Base-by-base conservation (phyloP, 495 filamentous ascomycete genomes). In the Penicillium atrosanguineum region DNA sequence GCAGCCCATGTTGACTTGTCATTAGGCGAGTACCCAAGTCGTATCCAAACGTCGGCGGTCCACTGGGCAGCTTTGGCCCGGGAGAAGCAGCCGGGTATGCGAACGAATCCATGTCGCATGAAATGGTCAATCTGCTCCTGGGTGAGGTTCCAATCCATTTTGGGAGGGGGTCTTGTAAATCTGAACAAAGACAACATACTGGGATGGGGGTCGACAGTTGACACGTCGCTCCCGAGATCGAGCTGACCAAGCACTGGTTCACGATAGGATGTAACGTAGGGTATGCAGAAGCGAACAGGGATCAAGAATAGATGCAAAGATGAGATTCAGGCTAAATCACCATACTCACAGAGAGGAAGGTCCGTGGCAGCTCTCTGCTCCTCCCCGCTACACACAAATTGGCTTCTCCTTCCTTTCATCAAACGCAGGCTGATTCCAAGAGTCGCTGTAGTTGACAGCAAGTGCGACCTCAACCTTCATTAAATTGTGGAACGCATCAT, bases 1-100 rank as follows among this genome's bases (percentile, higher is more conserved):
- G 65, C 64, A 3, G 64, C 71, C 86, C 87, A 91, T 18, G 87
- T 90, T 15, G 76, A 74, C 60, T 85, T 84, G 70, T 91, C 87
- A 14, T 71, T 74, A 0, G 84, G 79, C 18, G 77, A 80, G 75
- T 85, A 83, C 18, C 84, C 85, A n/a, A 90, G 78, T 16, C 87
- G 75, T 0, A 78, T 82, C 87, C 87, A 90, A 11, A 89, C 71
- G 43, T 80, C 81, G 20, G 68, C 56, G 2, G 77, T 85, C 61
- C 86, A 75, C 26, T 70, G 59, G 1, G 72, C 76, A 2, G 86
- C 82, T 67, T 86, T 81, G 41, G 81, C 79, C 15, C 67, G 71
- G 4, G 83, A 82, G 70, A 89, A 90, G 70, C 83, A 86, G 39
- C 71, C 52, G 1, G 72, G 66, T 6, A 86, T 53, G 59, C 84